Evolutionary conservation across 2,329 filamentous ascomycete species (phyloP), one percentile per base, ranked within the genome.

Genomic region (Ophiostoma ulmi): DNA sequence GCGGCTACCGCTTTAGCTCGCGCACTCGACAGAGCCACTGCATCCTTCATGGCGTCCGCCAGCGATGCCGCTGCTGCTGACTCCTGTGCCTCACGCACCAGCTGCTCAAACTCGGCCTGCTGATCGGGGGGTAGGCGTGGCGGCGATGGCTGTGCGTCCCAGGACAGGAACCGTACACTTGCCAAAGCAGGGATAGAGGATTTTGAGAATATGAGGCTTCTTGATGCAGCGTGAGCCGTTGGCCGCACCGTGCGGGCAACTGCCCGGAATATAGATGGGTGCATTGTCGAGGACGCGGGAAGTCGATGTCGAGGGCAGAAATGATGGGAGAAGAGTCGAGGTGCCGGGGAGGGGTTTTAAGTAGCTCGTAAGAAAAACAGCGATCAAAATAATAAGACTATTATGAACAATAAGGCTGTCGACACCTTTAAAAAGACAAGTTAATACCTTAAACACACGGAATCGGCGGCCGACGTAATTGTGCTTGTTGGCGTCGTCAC

Each of bases 71-170:
- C 73, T 1, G 73, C 71, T 0, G 69, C 52, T 10, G 82, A 82
- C 5, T 82, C 81, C 73, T 83, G 78, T 71, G 86, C 86, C 44
- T 80, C 84, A 75, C 87, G 87, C 78, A 97, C 93, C 4, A 98
- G 90, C 61, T 89, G 86, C 80, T 97, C 94, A 79, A 95, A 97
- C 74, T 96, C 87, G 78, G 93, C 92, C 83, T 97, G 94, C 75
- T 97, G 90, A 79, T 92, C 89, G 76, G 93, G 89, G 7, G 94
- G 93, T 13, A 98, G 91, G 67, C 93, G 91, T 0, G 93, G 94
- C 20, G 95, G 95, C 8, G 92, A 81, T 35, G 94, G 92, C 14
- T 83, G 83, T 22, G 82, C 77, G 70, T 80, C 78, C 80, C 85
- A 86, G 73, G 81, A 67, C 22, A 67, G 6, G 75, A n/a, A 13